phyloP scores from a whole-genome alignment of 768 basidiomycete genomes.

The Collybia nuda region DNA sequence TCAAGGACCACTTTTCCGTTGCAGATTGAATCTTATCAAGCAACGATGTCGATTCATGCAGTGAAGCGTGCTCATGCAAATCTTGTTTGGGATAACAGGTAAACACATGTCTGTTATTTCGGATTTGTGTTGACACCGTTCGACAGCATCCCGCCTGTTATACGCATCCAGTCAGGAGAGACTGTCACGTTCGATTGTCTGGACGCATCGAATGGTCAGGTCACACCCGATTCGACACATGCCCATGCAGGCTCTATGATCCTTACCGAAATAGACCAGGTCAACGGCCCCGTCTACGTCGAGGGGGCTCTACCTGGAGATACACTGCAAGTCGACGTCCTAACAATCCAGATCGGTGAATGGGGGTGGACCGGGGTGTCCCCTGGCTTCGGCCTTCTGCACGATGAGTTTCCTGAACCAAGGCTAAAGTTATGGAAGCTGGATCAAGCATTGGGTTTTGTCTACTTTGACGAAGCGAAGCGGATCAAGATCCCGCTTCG shows the following conservation, averaged over 20 bases:
- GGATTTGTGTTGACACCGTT: not conserved
- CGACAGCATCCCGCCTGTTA: constrained; percentile 48
- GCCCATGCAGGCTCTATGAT: constrained; percentile 31
- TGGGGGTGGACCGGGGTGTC: constrained; percentile 68
- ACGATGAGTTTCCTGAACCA: constrained; percentile 52
- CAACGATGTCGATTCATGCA: constrained; percentile 47
- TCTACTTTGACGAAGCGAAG: constrained; percentile 49
- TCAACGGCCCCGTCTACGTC: constrained; percentile 59
- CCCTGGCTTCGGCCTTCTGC: constrained; percentile 59
- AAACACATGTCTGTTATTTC: not conserved
- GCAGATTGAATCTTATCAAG: too few species aligned
- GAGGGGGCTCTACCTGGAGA: constrained; percentile 53
- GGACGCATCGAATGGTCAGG: constrained; percentile 64
- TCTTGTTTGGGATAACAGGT: constrained; percentile 65
- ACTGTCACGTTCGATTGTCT: constrained; percentile 58
- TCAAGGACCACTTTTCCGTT: too few species aligned
- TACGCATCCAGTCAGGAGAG: constrained; percentile 52
- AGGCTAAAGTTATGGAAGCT: constrained; percentile 57
- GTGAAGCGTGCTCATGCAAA: constrained; percentile 52
- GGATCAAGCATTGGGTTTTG: constrained; percentile 34
- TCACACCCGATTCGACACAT: constrained; percentile 44
- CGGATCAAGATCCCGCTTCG: constrained; percentile 49
- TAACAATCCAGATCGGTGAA: constrained; percentile 47
- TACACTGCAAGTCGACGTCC: constrained; percentile 58
- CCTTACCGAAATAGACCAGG: constrained; percentile 52